A percentile compares a stretch with the other conserved stretches of the same genome.
Evolutionary conservation across 345 rosid species (phyloP).

Genomic region (Syzygium jambos): DNA sequence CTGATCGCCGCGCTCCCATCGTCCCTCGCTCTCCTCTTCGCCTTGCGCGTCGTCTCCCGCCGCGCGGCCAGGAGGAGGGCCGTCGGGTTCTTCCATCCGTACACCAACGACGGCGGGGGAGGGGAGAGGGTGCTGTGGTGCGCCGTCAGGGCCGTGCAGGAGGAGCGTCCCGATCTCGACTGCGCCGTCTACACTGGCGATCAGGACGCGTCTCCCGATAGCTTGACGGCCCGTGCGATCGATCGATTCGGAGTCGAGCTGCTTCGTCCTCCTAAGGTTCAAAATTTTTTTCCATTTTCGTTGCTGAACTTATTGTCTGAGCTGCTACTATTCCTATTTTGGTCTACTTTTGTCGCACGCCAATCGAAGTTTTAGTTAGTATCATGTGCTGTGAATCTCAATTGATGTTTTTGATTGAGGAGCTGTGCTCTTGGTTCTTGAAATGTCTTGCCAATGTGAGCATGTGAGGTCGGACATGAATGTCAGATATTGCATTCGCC

Average conservation of each 20-base stretch:
- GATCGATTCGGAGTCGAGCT: constrained; percentile 85
- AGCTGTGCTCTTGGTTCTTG: neutral
- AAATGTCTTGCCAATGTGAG: neutral
- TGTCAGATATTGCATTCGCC: neutral
- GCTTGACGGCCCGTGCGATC: constrained; percentile 50
- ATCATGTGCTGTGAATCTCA: neutral
- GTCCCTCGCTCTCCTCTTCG: constrained; percentile 26
- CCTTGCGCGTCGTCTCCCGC: constrained; percentile 22
- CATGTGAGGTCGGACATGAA: neutral
- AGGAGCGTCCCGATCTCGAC: constrained; percentile 54
- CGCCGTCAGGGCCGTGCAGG: constrained; percentile 86
- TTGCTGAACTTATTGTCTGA: neutral
- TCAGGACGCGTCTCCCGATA: constrained; percentile 54
- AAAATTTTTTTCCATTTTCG: neutral
- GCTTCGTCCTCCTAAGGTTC: constrained; percentile 60
- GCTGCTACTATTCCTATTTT: neutral
- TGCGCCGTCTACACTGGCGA: constrained; percentile 76
- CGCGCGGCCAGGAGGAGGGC: constrained; percentile 35
- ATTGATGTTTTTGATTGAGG: neutral
- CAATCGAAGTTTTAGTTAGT: neutral
- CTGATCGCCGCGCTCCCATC: constrained; percentile 18
- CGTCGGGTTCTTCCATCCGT: constrained; percentile 89
- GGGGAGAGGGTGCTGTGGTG: constrained; percentile 98
- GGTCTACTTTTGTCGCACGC: neutral
- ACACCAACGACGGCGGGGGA: constrained; percentile 96